Evolutionary conservation across 352 stramenopile genomes (phyloP).

Genomic region (Pythium phragmitis): DNA sequence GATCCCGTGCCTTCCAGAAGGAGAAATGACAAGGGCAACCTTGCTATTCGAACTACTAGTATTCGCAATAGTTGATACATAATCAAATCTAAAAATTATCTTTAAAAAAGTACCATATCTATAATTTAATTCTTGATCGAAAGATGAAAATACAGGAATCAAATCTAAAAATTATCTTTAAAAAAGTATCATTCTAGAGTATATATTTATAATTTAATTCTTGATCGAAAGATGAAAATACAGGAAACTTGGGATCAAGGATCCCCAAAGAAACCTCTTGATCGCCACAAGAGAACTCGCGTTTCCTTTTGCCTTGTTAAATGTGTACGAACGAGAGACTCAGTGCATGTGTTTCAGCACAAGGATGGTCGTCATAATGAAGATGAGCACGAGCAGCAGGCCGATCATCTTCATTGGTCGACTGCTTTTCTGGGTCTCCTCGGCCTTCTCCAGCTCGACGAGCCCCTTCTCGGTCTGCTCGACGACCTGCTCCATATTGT

Average conservation of each 20-base stretch:
- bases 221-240: not conserved
- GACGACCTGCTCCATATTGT: slow-evolving; percentile 99
- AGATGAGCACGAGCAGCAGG: slow-evolving; percentile 91
- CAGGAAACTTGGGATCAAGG: not conserved
- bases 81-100: not conserved
- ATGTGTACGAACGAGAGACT: slow-evolving; percentile 3
- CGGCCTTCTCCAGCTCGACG: slow-evolving; percentile 98
- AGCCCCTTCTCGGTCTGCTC: slow-evolving; percentile 99
- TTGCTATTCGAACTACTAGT: not conserved
- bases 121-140: not conserved
- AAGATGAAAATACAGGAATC: not conserved
- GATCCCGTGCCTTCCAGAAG: slow-evolving; percentile 1
- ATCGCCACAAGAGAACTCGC: not conserved
- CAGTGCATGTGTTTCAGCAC: slow-evolving; percentile 89
- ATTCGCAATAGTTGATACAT: slow-evolving; percentile 14
- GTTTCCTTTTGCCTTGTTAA: not conserved
- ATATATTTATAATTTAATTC: not conserved
- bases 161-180: not conserved
- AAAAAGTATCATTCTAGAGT: not conserved
- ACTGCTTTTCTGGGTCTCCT: slow-evolving; percentile 98
- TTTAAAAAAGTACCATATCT: not conserved
- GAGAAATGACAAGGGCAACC: slow-evolving; percentile 6
- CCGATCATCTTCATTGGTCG: slow-evolving; percentile 95
- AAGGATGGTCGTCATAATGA: slow-evolving; percentile 91
- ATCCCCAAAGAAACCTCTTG: not conserved